Conservation (phyloP, 805 yeast species). For the Komagataella ulmi region DNA sequence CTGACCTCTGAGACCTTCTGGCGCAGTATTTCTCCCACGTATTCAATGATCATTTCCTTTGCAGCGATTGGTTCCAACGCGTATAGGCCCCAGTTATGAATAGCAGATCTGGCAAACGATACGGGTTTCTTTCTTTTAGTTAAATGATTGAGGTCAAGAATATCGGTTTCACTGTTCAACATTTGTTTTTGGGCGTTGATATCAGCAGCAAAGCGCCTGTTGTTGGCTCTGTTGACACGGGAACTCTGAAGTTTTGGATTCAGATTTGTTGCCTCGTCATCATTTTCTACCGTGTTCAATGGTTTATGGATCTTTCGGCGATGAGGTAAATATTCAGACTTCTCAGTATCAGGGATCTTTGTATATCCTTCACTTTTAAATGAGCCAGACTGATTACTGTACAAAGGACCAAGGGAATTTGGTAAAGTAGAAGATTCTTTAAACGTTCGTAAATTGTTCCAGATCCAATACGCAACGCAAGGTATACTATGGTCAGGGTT, state of each 20-base stretch:
- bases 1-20: constrained; percentile 91
- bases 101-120: constrained; percentile 92
- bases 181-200: constrained; percentile 68
- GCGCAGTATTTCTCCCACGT: constrained; percentile 89
- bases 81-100: constrained; percentile 96
- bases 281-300: constrained; percentile 56
- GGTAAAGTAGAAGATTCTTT: constrained; percentile 20
- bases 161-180: constrained; percentile 71
- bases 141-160: constrained; percentile 72
- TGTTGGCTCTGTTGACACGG: constrained; percentile 75
- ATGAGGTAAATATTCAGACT: constrained; percentile 71
- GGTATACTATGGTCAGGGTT: constrained; percentile 10
- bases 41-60: constrained; percentile 94
- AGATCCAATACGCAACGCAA: constrained; percentile 49
- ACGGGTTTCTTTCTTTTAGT: constrained; percentile 88
- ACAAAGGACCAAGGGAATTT: constrained; percentile 16
- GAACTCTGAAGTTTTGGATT: constrained; percentile 46
- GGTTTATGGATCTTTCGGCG: constrained; percentile 58
- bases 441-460: constrained; percentile 23
- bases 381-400: constrained; percentile 34
- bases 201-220: constrained; percentile 82
- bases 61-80: constrained; percentile 95
- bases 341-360: constrained; percentile 61
- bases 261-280: constrained; percentile 23
- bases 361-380: constrained; percentile 63